phyloP scores from a whole-genome alignment of 2,329 filamentous ascomycete genomes.

The Fusarium sp. region DNA sequence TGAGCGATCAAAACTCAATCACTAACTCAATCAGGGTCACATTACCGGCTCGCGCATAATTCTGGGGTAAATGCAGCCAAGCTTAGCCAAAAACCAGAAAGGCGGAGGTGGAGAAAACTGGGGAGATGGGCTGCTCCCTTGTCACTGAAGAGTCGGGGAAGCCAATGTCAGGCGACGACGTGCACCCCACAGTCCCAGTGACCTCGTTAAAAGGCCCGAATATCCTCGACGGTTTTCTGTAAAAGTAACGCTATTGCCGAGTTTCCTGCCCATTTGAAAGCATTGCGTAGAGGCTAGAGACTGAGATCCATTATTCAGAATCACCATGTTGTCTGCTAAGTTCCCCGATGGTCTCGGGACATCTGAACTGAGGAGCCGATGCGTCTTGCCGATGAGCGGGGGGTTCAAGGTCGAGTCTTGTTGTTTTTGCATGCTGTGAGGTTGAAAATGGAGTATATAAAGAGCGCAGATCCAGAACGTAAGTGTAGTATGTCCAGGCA shows the following conservation, averaged over 20 bases:
- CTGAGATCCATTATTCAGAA: background rate
- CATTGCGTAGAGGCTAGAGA: background rate
- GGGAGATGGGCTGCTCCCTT: background rate
- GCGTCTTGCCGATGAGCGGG: background rate
- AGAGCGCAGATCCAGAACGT: background rate
- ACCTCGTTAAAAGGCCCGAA: conserved; percentile 8
- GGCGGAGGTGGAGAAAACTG: conserved; percentile 5
- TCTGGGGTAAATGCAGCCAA: conserved; percentile 3
- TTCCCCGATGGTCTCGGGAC: background rate
- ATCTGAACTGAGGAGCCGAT: background rate
- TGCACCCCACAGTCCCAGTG: background rate
- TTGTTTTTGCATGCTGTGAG: background rate
- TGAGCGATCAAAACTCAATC: background rate
- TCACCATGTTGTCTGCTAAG: background rate
- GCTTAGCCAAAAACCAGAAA: background rate
- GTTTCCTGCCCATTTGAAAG: background rate
- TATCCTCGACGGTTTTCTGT: background rate
- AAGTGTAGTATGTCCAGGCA: background rate
- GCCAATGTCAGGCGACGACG: background rate
- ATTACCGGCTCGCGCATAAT: background rate
- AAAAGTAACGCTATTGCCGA: background rate
- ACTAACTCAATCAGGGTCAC: background rate
- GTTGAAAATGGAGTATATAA: background rate
- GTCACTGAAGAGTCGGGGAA: background rate
- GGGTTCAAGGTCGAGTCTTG: background rate